A percentile compares a stretch with the other conserved stretches of the same genome.
phyloP scores from a whole-genome alignment of 106 monocot genomes.

The Hemerocallis citrina region DNA sequence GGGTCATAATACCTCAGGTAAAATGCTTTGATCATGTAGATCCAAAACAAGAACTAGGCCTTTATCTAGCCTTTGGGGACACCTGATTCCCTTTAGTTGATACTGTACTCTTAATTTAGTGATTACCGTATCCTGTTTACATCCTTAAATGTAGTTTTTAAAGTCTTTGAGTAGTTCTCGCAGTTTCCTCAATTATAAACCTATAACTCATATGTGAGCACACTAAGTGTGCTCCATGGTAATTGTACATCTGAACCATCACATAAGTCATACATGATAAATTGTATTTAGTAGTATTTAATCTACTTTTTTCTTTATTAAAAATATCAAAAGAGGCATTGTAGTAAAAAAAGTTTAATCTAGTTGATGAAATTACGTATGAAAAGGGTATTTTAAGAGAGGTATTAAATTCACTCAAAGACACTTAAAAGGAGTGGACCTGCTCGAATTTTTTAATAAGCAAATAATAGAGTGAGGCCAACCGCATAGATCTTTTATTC shows the following conservation, averaged over 20 bases:
- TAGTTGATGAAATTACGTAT: too few species aligned
- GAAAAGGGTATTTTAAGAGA: too few species aligned
- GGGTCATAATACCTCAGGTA: slow-evolving; percentile 82
- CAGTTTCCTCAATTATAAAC: neutral
- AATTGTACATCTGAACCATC: neutral
- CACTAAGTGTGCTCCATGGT: neutral
- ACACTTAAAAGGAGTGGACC: too few species aligned
- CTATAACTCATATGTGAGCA: neutral
- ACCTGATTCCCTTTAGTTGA: neutral
- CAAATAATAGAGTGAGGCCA: too few species aligned
- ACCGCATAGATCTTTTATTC: too few species aligned
- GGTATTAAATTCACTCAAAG: too few species aligned
- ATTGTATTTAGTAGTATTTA: too few species aligned
- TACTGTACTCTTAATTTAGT: neutral
- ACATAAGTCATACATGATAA: too few species aligned
- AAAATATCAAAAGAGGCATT: too few species aligned
- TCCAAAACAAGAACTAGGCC: neutral
- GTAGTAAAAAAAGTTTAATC: too few species aligned
- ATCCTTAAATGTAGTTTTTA: neutral
- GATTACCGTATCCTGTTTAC: neutral
- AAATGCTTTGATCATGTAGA: neutral
- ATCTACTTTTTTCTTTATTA: too few species aligned
- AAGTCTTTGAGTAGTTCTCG: neutral
- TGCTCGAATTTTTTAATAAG: too few species aligned
- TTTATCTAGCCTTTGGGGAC: neutral